Evolutionary conservation across 441 rosid species (phyloP).

Genomic region (Erysimum cheiri): DNA sequence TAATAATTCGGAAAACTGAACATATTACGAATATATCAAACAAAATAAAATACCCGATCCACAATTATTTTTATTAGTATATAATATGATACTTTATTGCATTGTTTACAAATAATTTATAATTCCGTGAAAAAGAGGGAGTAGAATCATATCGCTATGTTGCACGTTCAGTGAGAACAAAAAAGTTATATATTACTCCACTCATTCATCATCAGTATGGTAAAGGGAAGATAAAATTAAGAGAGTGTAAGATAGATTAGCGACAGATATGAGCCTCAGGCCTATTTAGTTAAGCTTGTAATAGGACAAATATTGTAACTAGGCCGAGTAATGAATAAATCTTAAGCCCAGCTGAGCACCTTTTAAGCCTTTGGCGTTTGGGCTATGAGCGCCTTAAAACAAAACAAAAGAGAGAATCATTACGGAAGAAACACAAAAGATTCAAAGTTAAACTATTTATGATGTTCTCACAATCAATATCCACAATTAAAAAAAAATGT

Average conservation of each 20-base stretch:
- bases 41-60: no score
- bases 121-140: no score
- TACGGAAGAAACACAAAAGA: neutral
- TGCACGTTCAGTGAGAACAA: no score
- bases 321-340: neutral
- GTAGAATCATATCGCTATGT: no score
- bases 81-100: no score
- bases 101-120: no score
- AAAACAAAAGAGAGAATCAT: slow-evolving; percentile 1
- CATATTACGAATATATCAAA: no score
- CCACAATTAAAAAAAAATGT: neutral
- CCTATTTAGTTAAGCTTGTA: neutral
- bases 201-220: no score
- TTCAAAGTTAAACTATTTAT: slow-evolving; percentile 15
- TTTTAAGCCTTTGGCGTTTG: neutral
- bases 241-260: neutral
- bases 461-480: slow-evolving; percentile 2
- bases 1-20: neutral
- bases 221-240: no score
- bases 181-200: no score
- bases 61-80: no score
- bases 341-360: slow-evolving; percentile 12
- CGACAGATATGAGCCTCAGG: neutral
- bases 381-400: slow-evolving; percentile 5
- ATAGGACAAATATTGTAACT: neutral